Percentiles rank a stretch among this genome's conserved stretches.
Conservation (phyloP, 2,329 filamentous ascomycete species). For the Aspergillus nomiae region DNA sequence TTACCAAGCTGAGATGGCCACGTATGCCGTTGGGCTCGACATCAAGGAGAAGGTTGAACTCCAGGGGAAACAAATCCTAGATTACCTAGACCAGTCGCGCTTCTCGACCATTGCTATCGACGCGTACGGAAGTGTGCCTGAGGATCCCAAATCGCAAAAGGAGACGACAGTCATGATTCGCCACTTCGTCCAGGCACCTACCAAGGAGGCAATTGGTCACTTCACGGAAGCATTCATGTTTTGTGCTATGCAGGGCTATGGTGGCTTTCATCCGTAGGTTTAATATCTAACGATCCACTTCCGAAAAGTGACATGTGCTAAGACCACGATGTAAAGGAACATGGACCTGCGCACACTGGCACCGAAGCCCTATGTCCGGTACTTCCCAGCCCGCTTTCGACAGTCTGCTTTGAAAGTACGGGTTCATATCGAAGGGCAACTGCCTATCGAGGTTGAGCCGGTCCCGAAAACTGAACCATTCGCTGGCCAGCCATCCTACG, state of each 20-base stretch:
- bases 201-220: not conserved
- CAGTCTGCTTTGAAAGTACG: not conserved
- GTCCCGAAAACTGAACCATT: not conserved
- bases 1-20: conserved; percentile 50
- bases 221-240: not conserved
- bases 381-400: not conserved
- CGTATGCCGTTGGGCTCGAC: conserved; percentile 49
- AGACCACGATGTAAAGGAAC: not conserved
- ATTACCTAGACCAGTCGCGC: not conserved
- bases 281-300: not conserved
- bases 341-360: not conserved
- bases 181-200: not conserved
- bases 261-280: not conserved
- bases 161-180: not conserved
- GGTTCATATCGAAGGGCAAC: not conserved
- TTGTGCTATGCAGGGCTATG: not conserved
- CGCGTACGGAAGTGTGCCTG: not conserved
- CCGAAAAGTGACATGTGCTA: not conserved
- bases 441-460: not conserved
- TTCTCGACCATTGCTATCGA: not conserved
- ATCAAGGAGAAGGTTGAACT: conserved; percentile 49
- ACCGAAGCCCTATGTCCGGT: not conserved
- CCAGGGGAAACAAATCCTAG: conserved; percentile 42
- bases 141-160: not conserved
- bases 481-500: not conserved